phyloP scores from a whole-genome alignment of 2,329 filamentous ascomycete species.

The Pleoardoris graminearum region DNA sequence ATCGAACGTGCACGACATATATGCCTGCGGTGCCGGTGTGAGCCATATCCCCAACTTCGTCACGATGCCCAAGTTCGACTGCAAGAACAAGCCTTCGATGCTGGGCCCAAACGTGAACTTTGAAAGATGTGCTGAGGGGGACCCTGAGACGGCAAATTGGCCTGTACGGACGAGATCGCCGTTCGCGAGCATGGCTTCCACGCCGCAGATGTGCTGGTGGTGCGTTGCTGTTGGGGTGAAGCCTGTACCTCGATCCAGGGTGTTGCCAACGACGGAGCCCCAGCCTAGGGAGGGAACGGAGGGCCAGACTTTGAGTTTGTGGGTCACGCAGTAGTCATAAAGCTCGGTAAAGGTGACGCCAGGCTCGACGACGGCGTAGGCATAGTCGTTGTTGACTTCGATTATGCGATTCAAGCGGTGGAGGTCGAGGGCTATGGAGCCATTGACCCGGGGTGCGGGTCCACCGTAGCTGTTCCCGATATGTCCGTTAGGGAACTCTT shows the following conservation, averaged over 20 bases:
- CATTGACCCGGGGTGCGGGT: slow-evolving; percentile 42
- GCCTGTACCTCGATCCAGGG: slow-evolving; percentile 48
- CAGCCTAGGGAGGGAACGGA: slow-evolving; percentile 40
- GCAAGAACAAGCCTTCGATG: slow-evolving; percentile 54
- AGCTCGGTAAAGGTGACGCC: slow-evolving; percentile 36
- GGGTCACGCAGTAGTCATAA: slow-evolving; percentile 36
- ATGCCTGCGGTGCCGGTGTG: slow-evolving; percentile 47
- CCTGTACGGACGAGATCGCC: slow-evolving; percentile 41
- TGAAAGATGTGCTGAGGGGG: slow-evolving; percentile 45
- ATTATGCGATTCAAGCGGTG: slow-evolving; percentile 51
- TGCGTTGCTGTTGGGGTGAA: slow-evolving; percentile 47
- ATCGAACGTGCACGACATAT: slow-evolving; percentile 53
- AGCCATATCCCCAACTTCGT: slow-evolving; percentile 46
- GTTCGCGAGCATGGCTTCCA: slow-evolving; percentile 44
- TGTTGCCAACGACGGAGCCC: slow-evolving; percentile 44
- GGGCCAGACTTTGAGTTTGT: slow-evolving; percentile 40
- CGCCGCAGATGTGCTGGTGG: slow-evolving; percentile 43
- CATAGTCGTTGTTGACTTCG: slow-evolving; percentile 50
- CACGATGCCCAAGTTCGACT: slow-evolving; percentile 58
- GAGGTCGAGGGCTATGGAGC: slow-evolving; percentile 40
- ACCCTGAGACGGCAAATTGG: slow-evolving; percentile 49
- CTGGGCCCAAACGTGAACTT: slow-evolving; percentile 46
- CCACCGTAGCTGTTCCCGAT: slow-evolving; percentile 30
- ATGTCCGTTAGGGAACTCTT: background rate
- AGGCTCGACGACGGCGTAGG: slow-evolving; percentile 52